Conservation (phyloP, 305 asterid species). For the Andrographis paniculata region DNA sequence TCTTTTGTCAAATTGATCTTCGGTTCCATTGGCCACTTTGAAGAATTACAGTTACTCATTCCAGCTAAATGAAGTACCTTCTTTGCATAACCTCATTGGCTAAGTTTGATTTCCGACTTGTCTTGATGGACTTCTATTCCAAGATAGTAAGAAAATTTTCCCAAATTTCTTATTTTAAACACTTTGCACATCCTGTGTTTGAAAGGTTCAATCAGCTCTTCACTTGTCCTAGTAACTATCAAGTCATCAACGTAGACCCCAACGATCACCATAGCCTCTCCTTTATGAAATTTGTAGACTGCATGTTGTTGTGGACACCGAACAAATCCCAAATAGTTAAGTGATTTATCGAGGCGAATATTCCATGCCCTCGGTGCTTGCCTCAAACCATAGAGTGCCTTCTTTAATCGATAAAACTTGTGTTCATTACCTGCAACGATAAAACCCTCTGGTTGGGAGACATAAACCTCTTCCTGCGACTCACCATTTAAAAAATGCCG, state of each 20-base stretch:
- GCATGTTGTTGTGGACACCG: neutral
- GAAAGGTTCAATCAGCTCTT: neutral
- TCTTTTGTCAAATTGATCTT: neutral
- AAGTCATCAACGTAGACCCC: conserved; percentile 4
- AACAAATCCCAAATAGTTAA: neutral
- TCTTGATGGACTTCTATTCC: neutral
- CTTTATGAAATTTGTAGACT: neutral
- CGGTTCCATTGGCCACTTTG: neutral
- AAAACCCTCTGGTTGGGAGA: neutral
- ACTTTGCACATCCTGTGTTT: neutral
- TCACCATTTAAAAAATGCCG: neutral
- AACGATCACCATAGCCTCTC: neutral
- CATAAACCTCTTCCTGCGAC: neutral
- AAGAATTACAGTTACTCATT: neutral
- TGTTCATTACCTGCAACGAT: neutral
- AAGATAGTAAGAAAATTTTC: neutral
- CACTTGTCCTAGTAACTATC: neutral
- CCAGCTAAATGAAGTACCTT: neutral
- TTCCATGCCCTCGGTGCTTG: conserved; percentile 1
- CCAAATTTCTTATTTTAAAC: neutral
- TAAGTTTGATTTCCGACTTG: neutral
- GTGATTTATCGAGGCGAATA: neutral
- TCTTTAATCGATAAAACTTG: neutral
- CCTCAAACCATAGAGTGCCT: neutral
- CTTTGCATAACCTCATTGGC: neutral